Evolutionary conservation across 176 grass and related monocot genomes (phyloP), one percentile per base, ranked within the genome.

Genomic region (Poa annua): DNA sequence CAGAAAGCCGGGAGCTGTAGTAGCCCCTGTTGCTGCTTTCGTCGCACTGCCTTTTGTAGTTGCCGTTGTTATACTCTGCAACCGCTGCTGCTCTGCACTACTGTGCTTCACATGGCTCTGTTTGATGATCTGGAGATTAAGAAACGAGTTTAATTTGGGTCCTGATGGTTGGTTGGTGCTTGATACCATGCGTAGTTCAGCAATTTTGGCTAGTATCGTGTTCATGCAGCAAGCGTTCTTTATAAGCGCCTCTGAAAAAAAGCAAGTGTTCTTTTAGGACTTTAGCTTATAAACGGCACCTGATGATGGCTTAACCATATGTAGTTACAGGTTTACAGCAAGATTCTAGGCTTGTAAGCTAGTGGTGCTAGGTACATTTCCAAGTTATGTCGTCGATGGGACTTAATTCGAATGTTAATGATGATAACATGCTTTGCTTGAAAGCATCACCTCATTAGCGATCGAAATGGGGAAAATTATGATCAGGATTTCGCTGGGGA

Each of bases 401-500:
- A 32, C 64, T 47, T 81, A 66, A 20, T 15, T 44, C 11, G 61
- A 69, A 69, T 72, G 12, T 15, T 61, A 36, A 44, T 80, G 74
- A 68, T 78, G 42, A 63, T 16, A 17, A 6, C 70, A 54, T 48
- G 42, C 72, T 85, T 89, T 63, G 64, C 78, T 82, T 85, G 36
- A 7, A 89, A 85, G 71, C n/a, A 71, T 63, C 29, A 44, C 14
- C 10, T 20, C 21, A 81, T 62, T 52, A 35, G 32, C 6, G 2
- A 35, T 60, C 13, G 0, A 4, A 64, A 16, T 71, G 7, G 0
- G 45, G 11, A 48, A 0, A 12, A 3, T 2, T 44, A 44, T 44
- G 42, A 12, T 47, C 9, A 47, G 44, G 12, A 47, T 47, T 47
- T 47, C 44, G 44, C 2, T 47, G 11, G 0, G 44, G 8, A 11